phyloP scores from a whole-genome alignment of 768 basidiomycete species.

The Strobilomyces confusus region DNA sequence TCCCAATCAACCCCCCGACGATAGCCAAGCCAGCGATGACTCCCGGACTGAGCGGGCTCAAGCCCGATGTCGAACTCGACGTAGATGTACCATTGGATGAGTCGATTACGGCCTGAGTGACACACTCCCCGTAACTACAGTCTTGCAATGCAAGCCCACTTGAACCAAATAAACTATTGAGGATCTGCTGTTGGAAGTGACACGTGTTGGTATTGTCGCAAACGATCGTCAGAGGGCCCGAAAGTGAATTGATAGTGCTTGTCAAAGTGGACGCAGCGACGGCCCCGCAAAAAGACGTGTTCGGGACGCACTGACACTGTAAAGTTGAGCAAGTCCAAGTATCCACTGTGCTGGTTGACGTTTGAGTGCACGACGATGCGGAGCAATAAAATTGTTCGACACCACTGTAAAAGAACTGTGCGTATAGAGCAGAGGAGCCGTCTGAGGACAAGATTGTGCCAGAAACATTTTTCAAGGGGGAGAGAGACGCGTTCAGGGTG shows the following conservation, averaged over 20 bases:
- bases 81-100: conserved; percentile 36
- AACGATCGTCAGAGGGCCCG: conserved; percentile 61
- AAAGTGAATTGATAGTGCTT: conserved; percentile 57
- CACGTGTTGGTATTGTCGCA: conserved; percentile 66
- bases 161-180: conserved; percentile 70
- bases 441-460: conserved; percentile 39
- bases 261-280: conserved; percentile 46
- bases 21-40: conserved; percentile 91
- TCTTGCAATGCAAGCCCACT: conserved; percentile 66
- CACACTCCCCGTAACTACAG: conserved; percentile 88
- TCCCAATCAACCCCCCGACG: conserved; percentile 60
- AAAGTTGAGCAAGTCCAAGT: conserved; percentile 72
- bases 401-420: conserved; percentile 74
- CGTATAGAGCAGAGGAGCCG: conserved; percentile 53
- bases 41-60: conserved; percentile 61
- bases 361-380: conserved; percentile 69
- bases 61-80: conserved; percentile 26
- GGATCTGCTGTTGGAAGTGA: conserved; percentile 66
- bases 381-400: conserved; percentile 86
- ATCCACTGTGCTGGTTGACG: conserved; percentile 38
- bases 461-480: conserved; percentile 45
- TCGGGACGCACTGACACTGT: conserved; percentile 65
- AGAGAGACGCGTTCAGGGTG: conserved; percentile 62
- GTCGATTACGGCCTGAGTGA: conserved; percentile 76
- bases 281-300: conserved; percentile 74